phyloP scores from a whole-genome alignment of 2,329 filamentous ascomycete genomes.

The Trichoderma sp. region DNA sequence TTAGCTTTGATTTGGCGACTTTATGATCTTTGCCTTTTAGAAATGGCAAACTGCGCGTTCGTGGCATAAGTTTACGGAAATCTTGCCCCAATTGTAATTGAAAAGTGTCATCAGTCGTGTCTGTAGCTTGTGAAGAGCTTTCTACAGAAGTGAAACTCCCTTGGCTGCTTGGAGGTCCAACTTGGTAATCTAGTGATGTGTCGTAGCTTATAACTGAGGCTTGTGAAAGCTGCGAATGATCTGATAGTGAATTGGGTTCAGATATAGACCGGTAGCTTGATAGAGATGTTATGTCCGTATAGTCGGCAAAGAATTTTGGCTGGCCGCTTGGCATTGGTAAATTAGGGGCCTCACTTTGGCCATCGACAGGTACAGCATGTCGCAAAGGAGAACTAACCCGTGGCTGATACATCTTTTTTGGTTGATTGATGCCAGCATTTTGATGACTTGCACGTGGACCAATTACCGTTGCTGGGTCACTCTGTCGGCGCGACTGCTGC shows the following conservation, averaged over 20 bases:
- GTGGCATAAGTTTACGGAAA: slow-evolving; percentile 40
- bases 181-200: background rate
- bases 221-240: too few species aligned
- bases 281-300: too few species aligned
- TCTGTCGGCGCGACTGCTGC: background rate
- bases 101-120: background rate
- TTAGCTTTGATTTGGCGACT: background rate
- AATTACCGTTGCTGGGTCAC: background rate
- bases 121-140: background rate
- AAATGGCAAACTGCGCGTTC: slow-evolving; percentile 40
- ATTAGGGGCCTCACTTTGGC: background rate
- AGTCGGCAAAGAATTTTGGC: background rate
- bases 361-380: slow-evolving; percentile 30
- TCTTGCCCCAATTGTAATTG: background rate
- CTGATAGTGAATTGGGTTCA: background rate
- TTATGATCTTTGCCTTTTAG: background rate
- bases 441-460: slow-evolving; percentile 36
- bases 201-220: background rate
- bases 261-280: slow-evolving; percentile 8
- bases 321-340: background rate
- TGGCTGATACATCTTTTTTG: slow-evolving; percentile 30
- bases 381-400: slow-evolving; percentile 38
- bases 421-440: slow-evolving; percentile 31
- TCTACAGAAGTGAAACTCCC: background rate
- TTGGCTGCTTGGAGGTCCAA: background rate